Conservation (phyloP, 108 stramenopile genomes). For the Bacterosira constricta region DNA sequence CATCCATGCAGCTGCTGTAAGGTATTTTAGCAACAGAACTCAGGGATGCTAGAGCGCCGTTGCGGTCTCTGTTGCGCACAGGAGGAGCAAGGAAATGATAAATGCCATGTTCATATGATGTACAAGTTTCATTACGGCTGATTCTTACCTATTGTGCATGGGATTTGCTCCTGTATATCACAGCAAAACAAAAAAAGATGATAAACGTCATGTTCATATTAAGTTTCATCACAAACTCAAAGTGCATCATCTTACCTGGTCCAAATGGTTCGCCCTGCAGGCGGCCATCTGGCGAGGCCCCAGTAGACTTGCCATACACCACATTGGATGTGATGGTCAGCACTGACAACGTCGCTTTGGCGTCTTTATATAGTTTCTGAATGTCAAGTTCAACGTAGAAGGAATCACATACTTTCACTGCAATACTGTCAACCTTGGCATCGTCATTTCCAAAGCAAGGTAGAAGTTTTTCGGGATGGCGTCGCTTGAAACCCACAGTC, state of each 20-base stretch:
- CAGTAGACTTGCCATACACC: conserved; percentile 70
- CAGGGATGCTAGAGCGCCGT: conserved; percentile 68
- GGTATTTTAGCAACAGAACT: conserved; percentile 71
- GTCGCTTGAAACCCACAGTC: conserved; percentile 59
- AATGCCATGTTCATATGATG: too few relatives aligned
- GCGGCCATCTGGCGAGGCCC: conserved; percentile 66
- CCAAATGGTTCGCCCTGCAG: conserved; percentile 61
- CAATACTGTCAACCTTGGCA: conserved; percentile 57
- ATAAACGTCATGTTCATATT: too few relatives aligned
- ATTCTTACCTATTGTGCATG: too few relatives aligned
- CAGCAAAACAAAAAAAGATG: too few relatives aligned
- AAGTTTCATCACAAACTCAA: conserved; percentile 12
- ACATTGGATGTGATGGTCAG: conserved; percentile 73
- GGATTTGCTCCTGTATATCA: conserved; percentile 48
- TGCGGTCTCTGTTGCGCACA: conserved; percentile 56
- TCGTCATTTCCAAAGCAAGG: conserved; percentile 70
- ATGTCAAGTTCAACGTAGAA: conserved; percentile 63
- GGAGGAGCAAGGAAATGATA: too few relatives aligned
- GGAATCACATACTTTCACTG: conserved; percentile 37
- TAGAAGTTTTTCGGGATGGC: conserved; percentile 49
- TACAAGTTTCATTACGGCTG: too few relatives aligned
- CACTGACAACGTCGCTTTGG: conserved; percentile 63
- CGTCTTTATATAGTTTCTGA: conserved; percentile 59
- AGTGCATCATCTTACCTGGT: too few relatives aligned
- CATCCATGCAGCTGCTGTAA: conserved; percentile 68